These are phyloP conservation scores for Telfairia occidentalis DNA, from an alignment of 331 rosid genomes.

Conservation along the genomic window DNA sequence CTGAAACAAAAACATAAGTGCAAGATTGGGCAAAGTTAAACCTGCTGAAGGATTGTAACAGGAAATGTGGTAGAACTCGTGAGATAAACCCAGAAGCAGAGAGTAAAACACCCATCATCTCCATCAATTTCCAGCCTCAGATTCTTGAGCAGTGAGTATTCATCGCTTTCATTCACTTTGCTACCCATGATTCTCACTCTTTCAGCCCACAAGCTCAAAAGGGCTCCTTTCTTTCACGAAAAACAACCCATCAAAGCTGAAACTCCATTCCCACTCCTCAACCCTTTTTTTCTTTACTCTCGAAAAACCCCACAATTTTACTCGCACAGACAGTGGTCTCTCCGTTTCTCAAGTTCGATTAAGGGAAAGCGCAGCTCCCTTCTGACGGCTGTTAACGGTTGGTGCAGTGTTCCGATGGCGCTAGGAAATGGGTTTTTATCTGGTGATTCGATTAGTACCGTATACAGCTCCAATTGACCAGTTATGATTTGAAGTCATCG, in stretches of 20 bases:
- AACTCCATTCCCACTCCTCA: neutral
- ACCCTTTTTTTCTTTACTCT: neutral
- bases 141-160: slow-evolving; percentile 49
- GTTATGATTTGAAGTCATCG: neutral
- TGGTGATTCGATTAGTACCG: neutral
- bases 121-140: slow-evolving; percentile 44
- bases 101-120: slow-evolving; percentile 37
- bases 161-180: slow-evolving; percentile 29
- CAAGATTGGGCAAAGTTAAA: neutral
- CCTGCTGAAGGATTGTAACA: slow-evolving; percentile 58
- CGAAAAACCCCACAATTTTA: neutral
- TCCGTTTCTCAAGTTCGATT: neutral
- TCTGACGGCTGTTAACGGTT: slow-evolving; percentile 18
- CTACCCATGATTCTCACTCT: slow-evolving; percentile 22
- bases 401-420: slow-evolving; percentile 13
- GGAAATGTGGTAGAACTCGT: slow-evolving; percentile 46
- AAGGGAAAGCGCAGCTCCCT: slow-evolving; percentile 1
- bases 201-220: slow-evolving; percentile 4
- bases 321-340: neutral
- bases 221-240: slow-evolving; percentile 4
- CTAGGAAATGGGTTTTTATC: neutral
- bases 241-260: neutral
- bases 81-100: slow-evolving; percentile 84
- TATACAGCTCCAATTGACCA: neutral
- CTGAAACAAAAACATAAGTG: neutral